Evolutionary conservation across 768 basidiomycete species (phyloP), one percentile per base, ranked within the genome.

Genomic region (Cyathus striatus): DNA sequence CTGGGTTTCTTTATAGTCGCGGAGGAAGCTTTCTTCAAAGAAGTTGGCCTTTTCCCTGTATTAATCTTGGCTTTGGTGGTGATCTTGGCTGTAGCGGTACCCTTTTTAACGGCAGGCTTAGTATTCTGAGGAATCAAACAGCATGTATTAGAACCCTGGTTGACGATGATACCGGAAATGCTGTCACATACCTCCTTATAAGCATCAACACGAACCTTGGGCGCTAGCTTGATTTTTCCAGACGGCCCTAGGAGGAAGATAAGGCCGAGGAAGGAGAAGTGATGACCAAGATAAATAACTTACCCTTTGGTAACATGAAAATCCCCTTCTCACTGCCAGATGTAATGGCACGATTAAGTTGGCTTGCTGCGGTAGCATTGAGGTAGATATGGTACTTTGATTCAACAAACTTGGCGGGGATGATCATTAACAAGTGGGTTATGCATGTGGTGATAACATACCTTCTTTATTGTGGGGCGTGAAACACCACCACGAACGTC

Each of bases 311-410:
- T n/a, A 76, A 65, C 27, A 64, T 52, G 49, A 76, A 75, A 41
- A 65, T 66, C 17, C 72, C 72, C 47, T 69, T 71, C 57, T 73
- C 73, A 50, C 61, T 68, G 27, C 73, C 74, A 18, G 65, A 58
- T 5, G 70, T 69, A 64, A 96, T 92, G 49, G 92, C 91, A 47
- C 79, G 81, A 59, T 82, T 84, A 61, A 96, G 78, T 66, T 90
- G 83, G 48, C 73, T 80, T 51, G 74, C 74, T 59, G 88, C 79
- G 9, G 86, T 68, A 49, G 82, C 76, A 52, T 81, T 83, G 53
- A 89, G 75, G 55, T 82, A 78, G 52, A 95, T 70, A 57, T 81
- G 80, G 71, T 91, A 95, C 57, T 78, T 86, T 50, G 77, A 72
- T 66, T 90, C 88, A 44, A 94, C 81, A 62, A 91, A 76, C 90